Percentiles rank a stretch among this genome's conserved stretches.
Conservation (phyloP, 139 green algal species). For the Chlorella sp. region DNA sequence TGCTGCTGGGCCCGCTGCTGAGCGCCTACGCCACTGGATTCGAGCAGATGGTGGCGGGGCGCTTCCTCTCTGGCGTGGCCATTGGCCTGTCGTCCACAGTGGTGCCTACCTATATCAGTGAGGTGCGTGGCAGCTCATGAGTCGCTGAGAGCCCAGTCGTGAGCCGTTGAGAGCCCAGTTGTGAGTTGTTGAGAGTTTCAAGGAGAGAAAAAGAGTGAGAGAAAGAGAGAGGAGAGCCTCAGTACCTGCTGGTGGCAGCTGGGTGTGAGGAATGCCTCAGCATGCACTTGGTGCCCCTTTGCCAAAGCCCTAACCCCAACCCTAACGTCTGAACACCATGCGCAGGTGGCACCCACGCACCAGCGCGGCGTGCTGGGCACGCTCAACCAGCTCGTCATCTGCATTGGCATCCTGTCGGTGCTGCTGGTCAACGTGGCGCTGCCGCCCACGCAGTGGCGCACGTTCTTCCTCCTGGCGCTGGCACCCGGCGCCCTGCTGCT, state of each 20-base stretch:
- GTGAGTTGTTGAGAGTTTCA: too few species aligned
- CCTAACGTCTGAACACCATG: too few species aligned
- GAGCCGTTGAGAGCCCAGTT: too few species aligned
- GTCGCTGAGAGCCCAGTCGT: too few species aligned
- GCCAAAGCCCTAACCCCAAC: too few species aligned
- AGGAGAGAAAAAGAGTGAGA: background rate
- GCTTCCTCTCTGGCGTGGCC: conserved; percentile 77
- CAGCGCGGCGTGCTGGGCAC: conserved; percentile 79
- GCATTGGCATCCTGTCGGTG: conserved; percentile 88
- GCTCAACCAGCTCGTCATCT: conserved; percentile 97
- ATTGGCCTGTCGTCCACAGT: conserved; percentile 87
- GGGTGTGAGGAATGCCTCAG: too few species aligned
- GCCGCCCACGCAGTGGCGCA: conserved; percentile 63
- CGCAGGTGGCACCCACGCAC: conserved; percentile 73
- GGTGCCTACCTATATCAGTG: conserved; percentile 93
- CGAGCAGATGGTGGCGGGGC: conserved; percentile 63
- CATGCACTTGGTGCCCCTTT: too few species aligned
- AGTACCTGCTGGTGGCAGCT: too few species aligned
- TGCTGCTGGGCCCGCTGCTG: conserved; percentile 69
- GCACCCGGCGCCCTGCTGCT: conserved; percentile 67
- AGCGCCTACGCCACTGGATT: conserved; percentile 16
- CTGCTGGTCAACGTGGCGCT: conserved; percentile 83
- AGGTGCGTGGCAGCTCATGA: conserved; percentile 46
- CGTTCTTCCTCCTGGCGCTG: conserved; percentile 75
- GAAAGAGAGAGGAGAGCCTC: too few species aligned